Base-by-base conservation (phyloP, 805 yeast species). In the Nakazawaea sp. region DNA sequence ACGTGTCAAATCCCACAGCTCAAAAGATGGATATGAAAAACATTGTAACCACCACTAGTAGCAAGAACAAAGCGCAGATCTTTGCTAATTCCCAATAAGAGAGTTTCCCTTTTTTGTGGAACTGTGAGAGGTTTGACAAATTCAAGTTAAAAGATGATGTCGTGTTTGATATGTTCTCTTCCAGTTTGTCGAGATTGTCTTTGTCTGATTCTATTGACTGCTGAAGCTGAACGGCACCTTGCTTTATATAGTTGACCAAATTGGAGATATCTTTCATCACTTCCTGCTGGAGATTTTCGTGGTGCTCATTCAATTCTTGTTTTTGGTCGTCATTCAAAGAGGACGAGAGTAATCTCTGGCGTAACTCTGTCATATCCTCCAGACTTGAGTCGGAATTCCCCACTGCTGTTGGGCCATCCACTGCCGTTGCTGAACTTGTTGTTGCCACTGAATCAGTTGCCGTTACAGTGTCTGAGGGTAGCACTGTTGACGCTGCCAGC, bases 291-390 rank as follows among this genome's bases (percentile, higher is more conserved):
- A 34, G 13, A 16, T 30, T 26, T 16, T 39, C 42, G 16, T 39
- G 42, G 29, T 39, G 24, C 7, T 37, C 40, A 12, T 37, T 27
- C n/a, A 32, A 21, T 20, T 26, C 25, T 28, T 28, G n/a, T 13
- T 8, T 12, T 9, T n/a, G 7, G 10, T 33, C 23, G 12, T 33
- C 21, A 24, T 17, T 13, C 10, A 23, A 6, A 7, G 19, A 17
- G 7, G 42, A 18, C 10, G 35, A 26, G 18, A 39, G 23, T 16
- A 39, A 27, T 27, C 42, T 33, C 29, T 30, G 30, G n/a, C 42
- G 42, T 17, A 39, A 27, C 29, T 39, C 42, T 10, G 32, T 30
- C 5, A 30, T 19, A 27, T 39, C 42, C 23, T 39, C 42, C n/a
- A n/a, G n/a, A n/a, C n/a, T n/a, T n/a, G n/a, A n/a, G n/a, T n/a